These are phyloP conservation scores for Rhodotorula paludigena DNA, from an alignment of 768 basidiomycete species.

Conservation along the genomic window DNA sequence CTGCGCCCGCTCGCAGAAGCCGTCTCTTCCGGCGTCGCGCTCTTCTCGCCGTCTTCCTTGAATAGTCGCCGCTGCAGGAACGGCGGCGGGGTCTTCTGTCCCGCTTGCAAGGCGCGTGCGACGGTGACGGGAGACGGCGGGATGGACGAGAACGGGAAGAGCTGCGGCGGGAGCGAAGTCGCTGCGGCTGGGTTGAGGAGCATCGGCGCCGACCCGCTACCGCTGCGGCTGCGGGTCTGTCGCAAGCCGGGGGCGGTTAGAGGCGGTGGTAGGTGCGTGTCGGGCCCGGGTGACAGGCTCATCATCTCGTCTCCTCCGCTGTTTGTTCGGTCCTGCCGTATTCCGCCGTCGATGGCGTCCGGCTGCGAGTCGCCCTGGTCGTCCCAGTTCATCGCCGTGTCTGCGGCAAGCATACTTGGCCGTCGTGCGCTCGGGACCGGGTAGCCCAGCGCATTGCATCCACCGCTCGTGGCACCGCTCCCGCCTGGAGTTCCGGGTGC, in stretches of 20 bases:
- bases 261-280: background rate
- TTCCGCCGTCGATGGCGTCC: background rate
- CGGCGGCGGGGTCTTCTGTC: constrained; percentile 33
- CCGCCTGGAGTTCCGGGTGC: too few species aligned
- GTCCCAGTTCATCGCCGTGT: background rate
- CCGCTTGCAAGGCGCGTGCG: constrained; percentile 26
- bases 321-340: too few species aligned
- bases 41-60: constrained; percentile 18
- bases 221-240: constrained; percentile 6
- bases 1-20: constrained; percentile 13
- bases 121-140: constrained; percentile 32
- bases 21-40: constrained; percentile 12
- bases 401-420: background rate
- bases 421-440: too few species aligned
- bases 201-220: constrained; percentile 6
- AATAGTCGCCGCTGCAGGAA: constrained; percentile 29
- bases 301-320: constrained; percentile 7
- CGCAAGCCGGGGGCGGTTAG: constrained; percentile 1
- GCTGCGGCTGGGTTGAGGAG: background rate
- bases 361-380: background rate
- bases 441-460: background rate
- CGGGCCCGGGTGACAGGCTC: constrained; percentile 15
- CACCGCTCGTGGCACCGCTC: background rate
- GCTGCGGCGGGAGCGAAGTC: background rate
- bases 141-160: constrained; percentile 6